Percentiles rank a stretch among this genome's conserved stretches.
Evolutionary conservation across 257 asterid genomes (phyloP).

Genomic region (Nicotiana noctiflora): DNA sequence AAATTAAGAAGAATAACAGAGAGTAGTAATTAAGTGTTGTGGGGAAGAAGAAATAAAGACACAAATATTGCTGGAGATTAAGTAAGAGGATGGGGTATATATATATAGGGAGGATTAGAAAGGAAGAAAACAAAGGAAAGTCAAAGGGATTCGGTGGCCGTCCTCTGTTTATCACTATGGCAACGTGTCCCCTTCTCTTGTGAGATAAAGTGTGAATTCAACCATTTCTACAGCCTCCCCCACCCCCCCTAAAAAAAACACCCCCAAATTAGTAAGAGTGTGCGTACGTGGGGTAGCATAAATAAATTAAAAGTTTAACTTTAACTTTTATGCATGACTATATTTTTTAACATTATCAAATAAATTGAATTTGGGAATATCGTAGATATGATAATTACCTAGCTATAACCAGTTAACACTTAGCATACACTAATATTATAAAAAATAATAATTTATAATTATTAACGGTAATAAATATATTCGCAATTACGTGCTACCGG

Average conservation of each 20-base stretch:
- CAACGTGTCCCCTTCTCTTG: constrained; percentile 63
- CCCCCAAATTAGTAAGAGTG: not conserved
- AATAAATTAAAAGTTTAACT: too few species aligned
- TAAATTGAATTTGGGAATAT: too few species aligned
- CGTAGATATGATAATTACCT: too few species aligned
- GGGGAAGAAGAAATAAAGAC: not conserved
- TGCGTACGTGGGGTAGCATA: not conserved
- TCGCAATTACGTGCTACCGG: too few species aligned
- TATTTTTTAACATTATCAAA: too few species aligned
- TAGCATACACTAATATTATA: too few species aligned
- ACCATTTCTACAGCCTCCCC: not conserved
- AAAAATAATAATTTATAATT: too few species aligned
- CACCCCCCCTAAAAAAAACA: not conserved
- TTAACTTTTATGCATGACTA: too few species aligned
- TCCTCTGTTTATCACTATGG: constrained; percentile 52
- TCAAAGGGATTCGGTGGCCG: constrained; percentile 55
- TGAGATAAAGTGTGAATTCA: constrained; percentile 21
- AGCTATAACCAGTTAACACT: too few species aligned
- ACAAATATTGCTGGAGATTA: constrained; percentile 5
- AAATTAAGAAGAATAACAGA: not conserved
- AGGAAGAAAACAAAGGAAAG: not conserved
- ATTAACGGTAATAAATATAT: too few species aligned
- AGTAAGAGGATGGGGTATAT: not conserved
- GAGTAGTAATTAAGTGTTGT: not conserved
- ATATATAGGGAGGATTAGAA: constrained; percentile 8